Base-by-base conservation (phyloP, 176 grass and related monocot genomes). In the Oryza glumipatula region DNA sequence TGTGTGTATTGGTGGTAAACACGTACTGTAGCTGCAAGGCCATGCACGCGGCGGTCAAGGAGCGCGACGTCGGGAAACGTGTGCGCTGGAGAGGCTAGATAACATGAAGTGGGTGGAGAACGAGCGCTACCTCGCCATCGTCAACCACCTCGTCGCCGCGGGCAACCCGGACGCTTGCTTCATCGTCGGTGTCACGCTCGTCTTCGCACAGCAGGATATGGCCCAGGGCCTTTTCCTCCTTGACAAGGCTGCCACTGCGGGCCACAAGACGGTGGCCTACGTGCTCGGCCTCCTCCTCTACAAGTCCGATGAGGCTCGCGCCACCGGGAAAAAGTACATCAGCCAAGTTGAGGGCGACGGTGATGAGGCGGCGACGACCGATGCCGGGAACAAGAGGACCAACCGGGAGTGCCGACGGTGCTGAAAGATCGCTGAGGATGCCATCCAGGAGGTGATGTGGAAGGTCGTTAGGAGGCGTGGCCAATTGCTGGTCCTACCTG, bases 121-220 rank as follows among this genome's bases (percentile, higher is more conserved):
- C 6, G 13, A 9, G 2, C 67, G 35, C 16, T 86, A 67, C 56
- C 10, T 44, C 54, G 73, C 67, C 67, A 23, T 90, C 45, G 51
- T 90, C 28, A 0, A 5, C 12, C 58, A 77, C 46, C 67, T 80
- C 0, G 78, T 82, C 32, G 5, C 0, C 5, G 66, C 9, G 0
- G 78, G 66, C 22, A 89, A 89, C 52, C 73, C 73, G 1, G 88
- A 86, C 15, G 83, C 83, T 3, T 58, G 73, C 68, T 90, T 78
- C 83, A 5, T 68, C 16, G 3, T 19, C 3, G 78, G 78, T 28
- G 4, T 88, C 16, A 9, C 2, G 15, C 67, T 72, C 5, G 17
- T 67, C 67, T 90, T 89, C 64, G 11, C 52, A 0, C 4, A n/a
- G 8, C 47, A 67, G 3, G 4, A 67, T 1, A 10, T 5, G 1